Evolutionary conservation across 352 stramenopile species (phyloP), one percentile per base, ranked within the genome.

Genomic region (Globisporangium viniferum): DNA sequence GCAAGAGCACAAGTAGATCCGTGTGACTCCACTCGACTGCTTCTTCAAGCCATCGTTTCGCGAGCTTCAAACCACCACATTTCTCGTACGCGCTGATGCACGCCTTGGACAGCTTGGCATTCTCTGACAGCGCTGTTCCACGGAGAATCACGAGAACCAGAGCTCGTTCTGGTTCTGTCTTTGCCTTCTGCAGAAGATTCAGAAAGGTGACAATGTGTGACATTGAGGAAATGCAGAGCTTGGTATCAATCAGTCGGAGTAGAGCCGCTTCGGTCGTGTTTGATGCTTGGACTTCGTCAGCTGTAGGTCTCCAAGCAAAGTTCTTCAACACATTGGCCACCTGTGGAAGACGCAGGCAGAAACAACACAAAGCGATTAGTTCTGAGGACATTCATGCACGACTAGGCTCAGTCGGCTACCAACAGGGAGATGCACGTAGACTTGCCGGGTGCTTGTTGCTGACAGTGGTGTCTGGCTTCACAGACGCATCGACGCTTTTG

Each of bases 11-110:
- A 49, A 95, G 74, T 57, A 95, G 75, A 56, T 93, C 85, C 33
- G 77, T 90, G 72, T 95, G 88, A 68, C 87, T 84, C 83, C 84
- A 94, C 24, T 89, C 76, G 5, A 94, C 83, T 18, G 86, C 86
- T 54, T 84, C 79, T 35, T 92, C 84, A 15, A 95, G 81, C 88
- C 88, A 95, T 36, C 79, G 71, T 62, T 85, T 87, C 41, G 86
- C 81, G n/a, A 92, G 77, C 69, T 90, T 89, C 35, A 95, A 67
- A 0, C 88, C 88, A 20, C 83, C 86, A 44, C 74, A 80, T 60
- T 88, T 89, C 63, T 95, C 88, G 67, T 92, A 95, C 14, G 78
- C 77, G 24, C 48, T 59, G 8, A 82, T 84, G 73, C 82, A 94
- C 8, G 78, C 72, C 35, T 74, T 76, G 24, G 84, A 81, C 5